Evolutionary conservation across 441 rosid genomes (phyloP).

Genomic region (Biscutella laevigata): DNA sequence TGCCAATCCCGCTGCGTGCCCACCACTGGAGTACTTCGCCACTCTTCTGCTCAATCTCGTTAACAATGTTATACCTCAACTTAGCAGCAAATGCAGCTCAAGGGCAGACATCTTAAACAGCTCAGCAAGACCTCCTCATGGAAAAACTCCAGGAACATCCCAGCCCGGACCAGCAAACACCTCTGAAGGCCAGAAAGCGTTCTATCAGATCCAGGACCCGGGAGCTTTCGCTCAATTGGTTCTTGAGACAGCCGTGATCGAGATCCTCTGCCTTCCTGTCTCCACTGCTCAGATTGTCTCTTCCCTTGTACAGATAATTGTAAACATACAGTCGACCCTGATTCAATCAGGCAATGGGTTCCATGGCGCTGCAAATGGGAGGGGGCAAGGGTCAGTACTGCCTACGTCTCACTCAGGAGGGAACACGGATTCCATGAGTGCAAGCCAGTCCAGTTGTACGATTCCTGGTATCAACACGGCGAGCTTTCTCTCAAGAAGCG

Average conservation of each 20-base stretch:
- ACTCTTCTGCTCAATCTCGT: slow-evolving; percentile 76
- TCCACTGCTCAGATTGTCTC: slow-evolving; percentile 75
- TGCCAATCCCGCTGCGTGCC: slow-evolving; percentile 56
- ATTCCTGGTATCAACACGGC: slow-evolving; percentile 74
- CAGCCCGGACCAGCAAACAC: slow-evolving; percentile 64
- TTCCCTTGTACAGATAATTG: slow-evolving; percentile 78
- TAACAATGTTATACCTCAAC: slow-evolving; percentile 84
- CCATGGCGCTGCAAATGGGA: slow-evolving; percentile 60
- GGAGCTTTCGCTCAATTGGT: slow-evolving; percentile 89
- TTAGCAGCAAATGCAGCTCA: slow-evolving; percentile 39
- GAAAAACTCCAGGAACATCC: slow-evolving; percentile 56
- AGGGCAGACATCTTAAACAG: slow-evolving; percentile 45
- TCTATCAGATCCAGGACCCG: slow-evolving; percentile 96
- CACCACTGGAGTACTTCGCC: slow-evolving; percentile 92
- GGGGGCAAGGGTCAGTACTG: slow-evolving; percentile 64
- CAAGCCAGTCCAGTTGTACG: slow-evolving; percentile 67
- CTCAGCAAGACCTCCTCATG: slow-evolving; percentile 53
- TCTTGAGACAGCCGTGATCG: slow-evolving; percentile 91
- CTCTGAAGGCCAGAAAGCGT: slow-evolving; percentile 79
- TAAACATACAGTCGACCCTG: slow-evolving; percentile 83
- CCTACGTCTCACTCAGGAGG: slow-evolving; percentile 97
- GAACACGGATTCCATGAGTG: slow-evolving; percentile 85
- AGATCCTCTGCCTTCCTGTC: slow-evolving; percentile 87
- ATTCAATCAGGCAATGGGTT: slow-evolving; percentile 85
- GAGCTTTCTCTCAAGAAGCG: slow-evolving; percentile 84